These are phyloP conservation scores for Puccinia brachypodii DNA, from an alignment of 1,284 basidiomycete genomes.

Conservation along the genomic window DNA sequence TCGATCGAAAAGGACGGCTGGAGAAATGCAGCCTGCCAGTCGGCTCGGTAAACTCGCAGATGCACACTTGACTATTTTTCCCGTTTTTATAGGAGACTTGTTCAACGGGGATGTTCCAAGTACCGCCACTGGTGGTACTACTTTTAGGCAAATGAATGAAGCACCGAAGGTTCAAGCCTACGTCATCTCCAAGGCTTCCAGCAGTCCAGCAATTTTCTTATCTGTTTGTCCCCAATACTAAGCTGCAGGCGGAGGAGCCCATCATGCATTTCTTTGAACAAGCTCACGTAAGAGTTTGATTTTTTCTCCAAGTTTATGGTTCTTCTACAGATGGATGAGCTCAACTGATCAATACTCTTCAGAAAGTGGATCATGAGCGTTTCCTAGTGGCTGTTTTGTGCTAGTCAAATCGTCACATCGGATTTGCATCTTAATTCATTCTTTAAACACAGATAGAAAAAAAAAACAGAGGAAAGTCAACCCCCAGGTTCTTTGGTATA, in stretches of 20 bases:
- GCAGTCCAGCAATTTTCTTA: constrained; percentile 3
- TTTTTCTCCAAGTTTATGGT: background rate
- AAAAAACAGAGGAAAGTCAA: background rate
- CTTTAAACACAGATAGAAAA: background rate
- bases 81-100: background rate
- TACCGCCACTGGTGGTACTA: background rate
- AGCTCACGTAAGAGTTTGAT: background rate
- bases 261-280: background rate
- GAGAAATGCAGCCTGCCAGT: background rate
- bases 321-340: background rate
- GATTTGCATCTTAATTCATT: background rate
- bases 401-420: constrained; percentile 4
- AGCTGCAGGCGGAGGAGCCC: background rate
- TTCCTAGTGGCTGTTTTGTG: background rate
- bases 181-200: background rate
- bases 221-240: background rate
- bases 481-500: background rate
- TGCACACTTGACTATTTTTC: background rate
- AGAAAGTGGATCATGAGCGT: background rate
- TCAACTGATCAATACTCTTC: background rate
- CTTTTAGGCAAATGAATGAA: background rate
- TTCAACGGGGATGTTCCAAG: background rate
- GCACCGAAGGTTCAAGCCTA: background rate
- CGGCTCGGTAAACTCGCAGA: background rate
- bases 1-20: constrained; percentile 1